A percentile compares a stretch with the other conserved stretches of the same genome.
These are phyloP conservation scores for Acanthamoeba lenticulata DNA, from an alignment of 208 protist genomes.

Conservation along the genomic window DNA sequence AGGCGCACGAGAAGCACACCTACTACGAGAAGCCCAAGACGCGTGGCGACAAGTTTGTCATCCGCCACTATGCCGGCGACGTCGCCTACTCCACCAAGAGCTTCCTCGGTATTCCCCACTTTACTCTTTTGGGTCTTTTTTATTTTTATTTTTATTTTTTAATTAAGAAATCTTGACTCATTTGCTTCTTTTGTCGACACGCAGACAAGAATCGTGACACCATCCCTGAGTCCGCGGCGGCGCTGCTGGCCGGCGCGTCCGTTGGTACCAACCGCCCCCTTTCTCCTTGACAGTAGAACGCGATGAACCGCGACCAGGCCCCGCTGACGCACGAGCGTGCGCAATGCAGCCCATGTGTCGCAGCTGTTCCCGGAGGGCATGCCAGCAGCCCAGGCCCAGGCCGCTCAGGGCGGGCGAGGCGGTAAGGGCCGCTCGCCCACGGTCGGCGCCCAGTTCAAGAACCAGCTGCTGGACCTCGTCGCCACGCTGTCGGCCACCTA, in stretches of 20 bases:
- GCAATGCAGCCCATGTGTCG: background rate
- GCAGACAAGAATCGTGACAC: slow-evolving; percentile 57
- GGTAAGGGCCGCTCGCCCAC: slow-evolving; percentile 57
- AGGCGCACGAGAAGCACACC: slow-evolving; percentile 76
- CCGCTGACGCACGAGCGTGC: too few relatives aligned
- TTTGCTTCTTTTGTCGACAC: background rate
- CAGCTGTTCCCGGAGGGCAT: slow-evolving; percentile 40
- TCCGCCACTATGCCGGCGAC: slow-evolving; percentile 95
- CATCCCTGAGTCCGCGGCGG: slow-evolving; percentile 9
- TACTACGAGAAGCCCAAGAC: slow-evolving; percentile 74
- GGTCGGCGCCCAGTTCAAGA: slow-evolving; percentile 71
- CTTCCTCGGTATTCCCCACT: slow-evolving; percentile 88
- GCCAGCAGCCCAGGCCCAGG: slow-evolving; percentile 26
- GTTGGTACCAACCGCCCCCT: background rate
- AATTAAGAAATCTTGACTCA: too few relatives aligned
- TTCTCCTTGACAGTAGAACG: too few relatives aligned
- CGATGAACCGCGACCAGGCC: too few relatives aligned
- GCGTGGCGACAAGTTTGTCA: slow-evolving; percentile 76
- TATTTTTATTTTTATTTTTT: too few relatives aligned
- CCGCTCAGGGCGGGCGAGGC: background rate
- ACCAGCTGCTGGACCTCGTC: slow-evolving; percentile 79
- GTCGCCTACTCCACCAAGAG: slow-evolving; percentile 85
- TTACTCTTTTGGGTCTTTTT: background rate
- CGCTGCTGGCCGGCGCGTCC: background rate
- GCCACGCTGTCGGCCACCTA: slow-evolving; percentile 85